phyloP scores from a whole-genome alignment of 306 rosid genomes.

The Hippophae gyantsensis region DNA sequence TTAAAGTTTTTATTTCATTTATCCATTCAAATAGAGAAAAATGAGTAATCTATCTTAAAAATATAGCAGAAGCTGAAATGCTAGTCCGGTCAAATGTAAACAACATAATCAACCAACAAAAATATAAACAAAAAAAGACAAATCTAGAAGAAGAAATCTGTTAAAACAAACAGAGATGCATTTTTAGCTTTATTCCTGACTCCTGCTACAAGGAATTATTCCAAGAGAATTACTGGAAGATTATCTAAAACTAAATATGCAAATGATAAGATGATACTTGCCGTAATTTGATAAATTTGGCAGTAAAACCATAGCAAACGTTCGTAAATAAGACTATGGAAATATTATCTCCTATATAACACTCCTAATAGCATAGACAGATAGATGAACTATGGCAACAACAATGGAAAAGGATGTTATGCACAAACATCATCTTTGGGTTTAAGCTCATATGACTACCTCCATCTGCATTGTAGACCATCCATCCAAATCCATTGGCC shows the following conservation, averaged over 20 bases:
- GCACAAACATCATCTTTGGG: not conserved
- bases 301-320: not conserved
- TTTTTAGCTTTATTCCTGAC: too few relatives aligned
- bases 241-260: not conserved
- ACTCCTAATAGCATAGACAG: not conserved
- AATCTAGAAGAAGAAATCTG: not conserved
- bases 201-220: not conserved
- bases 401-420: not conserved
- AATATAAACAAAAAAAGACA: not conserved
- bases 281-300: not conserved
- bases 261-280: not conserved
- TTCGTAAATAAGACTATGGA: not conserved
- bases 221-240: not conserved
- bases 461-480: constrained; percentile 61
- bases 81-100: not conserved
- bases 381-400: not conserved
- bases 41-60: not conserved
- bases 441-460: constrained; percentile 29
- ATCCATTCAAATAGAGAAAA: too few relatives aligned
- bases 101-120: not conserved
- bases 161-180: not conserved
- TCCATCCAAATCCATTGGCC: constrained; percentile 68
- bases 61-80: not conserved
- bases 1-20: too few relatives aligned
- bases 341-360: not conserved